Conservation (phyloP, 768 basidiomycete genomes). For the Pulveroboletus sp. region DNA sequence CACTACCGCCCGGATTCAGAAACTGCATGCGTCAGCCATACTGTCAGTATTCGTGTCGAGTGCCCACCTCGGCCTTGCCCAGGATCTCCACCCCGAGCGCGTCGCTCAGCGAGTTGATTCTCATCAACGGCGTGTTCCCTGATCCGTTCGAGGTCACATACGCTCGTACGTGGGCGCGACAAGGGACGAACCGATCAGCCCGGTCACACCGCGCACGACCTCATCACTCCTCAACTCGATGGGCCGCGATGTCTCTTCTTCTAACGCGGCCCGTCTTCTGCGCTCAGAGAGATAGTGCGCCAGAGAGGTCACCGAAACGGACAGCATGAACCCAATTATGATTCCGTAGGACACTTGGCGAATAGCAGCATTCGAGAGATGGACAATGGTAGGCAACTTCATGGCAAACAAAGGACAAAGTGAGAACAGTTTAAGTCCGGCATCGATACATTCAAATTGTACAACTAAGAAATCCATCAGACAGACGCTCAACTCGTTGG, state of each 20-base stretch:
- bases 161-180: neutral
- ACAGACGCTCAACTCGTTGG: slow-evolving; percentile 58
- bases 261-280: slow-evolving; percentile 37
- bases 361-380: slow-evolving; percentile 22
- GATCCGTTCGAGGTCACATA: neutral
- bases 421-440: no score
- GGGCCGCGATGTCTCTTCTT: slow-evolving; percentile 41
- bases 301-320: slow-evolving; percentile 65
- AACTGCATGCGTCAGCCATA: slow-evolving; percentile 51
- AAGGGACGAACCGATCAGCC: slow-evolving; percentile 68
- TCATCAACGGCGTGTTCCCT: slow-evolving; percentile 93
- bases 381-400: slow-evolving; percentile 5
- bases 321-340: slow-evolving; percentile 72
- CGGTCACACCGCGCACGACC: slow-evolving; percentile 73
- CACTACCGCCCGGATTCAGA: slow-evolving; percentile 94
- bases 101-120: slow-evolving; percentile 89
- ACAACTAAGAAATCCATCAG: slow-evolving; percentile 46
- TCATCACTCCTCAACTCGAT: slow-evolving; percentile 76
- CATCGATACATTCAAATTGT: no score
- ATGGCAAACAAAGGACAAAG: slow-evolving; percentile 2
- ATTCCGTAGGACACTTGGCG: slow-evolving; percentile 48
- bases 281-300: slow-evolving; percentile 50
- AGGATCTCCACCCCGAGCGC: slow-evolving; percentile 91
- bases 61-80: slow-evolving; percentile 83
- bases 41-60: neutral